These are phyloP conservation scores for Boletus huronensis DNA, from an alignment of 768 basidiomycete genomes.

Conservation along the genomic window DNA sequence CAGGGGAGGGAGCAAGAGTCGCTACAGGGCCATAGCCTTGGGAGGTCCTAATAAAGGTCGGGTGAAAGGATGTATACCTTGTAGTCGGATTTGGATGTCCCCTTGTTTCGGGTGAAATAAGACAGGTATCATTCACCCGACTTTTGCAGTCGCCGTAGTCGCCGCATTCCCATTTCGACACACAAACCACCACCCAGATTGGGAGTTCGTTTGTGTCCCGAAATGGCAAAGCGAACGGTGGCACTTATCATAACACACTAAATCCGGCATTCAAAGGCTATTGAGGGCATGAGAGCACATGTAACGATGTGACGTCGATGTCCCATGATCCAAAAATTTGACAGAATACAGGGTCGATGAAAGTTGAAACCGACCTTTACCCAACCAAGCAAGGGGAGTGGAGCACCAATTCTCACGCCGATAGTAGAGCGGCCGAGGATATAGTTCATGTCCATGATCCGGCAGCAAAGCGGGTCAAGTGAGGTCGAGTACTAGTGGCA, in stretches of 20 bases:
- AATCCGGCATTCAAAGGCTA: background rate
- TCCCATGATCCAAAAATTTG: slow-evolving; percentile 18
- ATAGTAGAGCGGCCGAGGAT: slow-evolving; percentile 8
- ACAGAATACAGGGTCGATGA: background rate
- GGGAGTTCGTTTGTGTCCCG: slow-evolving; percentile 22
- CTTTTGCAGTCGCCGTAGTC: background rate
- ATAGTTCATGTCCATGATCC: background rate
- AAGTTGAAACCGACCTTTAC: background rate
- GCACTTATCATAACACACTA: background rate
- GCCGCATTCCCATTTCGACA: slow-evolving; percentile 20
- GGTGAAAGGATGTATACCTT: slow-evolving; percentile 8
- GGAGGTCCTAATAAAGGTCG: slow-evolving; percentile 24
- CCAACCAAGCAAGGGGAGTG: background rate
- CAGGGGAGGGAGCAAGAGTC: slow-evolving; percentile 1
- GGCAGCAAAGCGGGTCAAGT: background rate
- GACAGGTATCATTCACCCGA: slow-evolving; percentile 7
- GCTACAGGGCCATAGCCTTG: background rate
- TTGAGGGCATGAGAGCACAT: slow-evolving; percentile 10
- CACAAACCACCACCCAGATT: slow-evolving; percentile 25
- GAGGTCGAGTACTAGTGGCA: background rate
- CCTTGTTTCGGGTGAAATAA: slow-evolving; percentile 20
- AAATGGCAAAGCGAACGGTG: slow-evolving; percentile 15
- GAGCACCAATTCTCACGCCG: slow-evolving; percentile 1
- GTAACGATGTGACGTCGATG: background rate
- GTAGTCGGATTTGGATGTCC: slow-evolving; percentile 28